Evolutionary conservation across 169 alveolate genomes (phyloP).

Genomic region (Plasmodium vivax): DNA sequence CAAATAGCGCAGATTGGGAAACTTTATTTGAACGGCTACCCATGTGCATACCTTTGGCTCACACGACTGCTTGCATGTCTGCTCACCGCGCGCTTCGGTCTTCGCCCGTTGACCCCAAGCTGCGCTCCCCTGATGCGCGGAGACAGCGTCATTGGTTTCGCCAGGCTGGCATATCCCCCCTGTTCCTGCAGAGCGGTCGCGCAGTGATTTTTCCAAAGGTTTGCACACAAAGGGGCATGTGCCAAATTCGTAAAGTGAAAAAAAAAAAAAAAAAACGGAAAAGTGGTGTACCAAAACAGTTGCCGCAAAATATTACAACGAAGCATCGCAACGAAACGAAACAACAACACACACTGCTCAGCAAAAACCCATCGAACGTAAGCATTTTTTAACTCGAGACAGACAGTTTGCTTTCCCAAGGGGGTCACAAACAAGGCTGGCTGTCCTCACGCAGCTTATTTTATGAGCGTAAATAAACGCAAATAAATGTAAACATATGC

Average conservation of each 20-base stretch:
- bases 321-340: not conserved
- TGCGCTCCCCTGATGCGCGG: not conserved
- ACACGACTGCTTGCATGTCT: not conserved
- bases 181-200: not conserved
- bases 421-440: not conserved
- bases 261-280: conserved; percentile 10
- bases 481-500: too few relatives aligned
- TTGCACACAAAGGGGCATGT: not conserved
- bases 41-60: not conserved
- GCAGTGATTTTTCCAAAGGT: not conserved
- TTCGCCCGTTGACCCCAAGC: not conserved
- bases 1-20: not conserved
- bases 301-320: not conserved
- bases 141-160: not conserved
- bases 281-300: not conserved
- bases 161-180: not conserved
- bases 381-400: not conserved
- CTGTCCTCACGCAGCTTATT: not conserved
- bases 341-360: not conserved
- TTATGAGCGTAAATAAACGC: too few relatives aligned
- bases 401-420: not conserved
- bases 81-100: not conserved
- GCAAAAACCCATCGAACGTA: not conserved
- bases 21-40: not conserved
- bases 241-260: not conserved